A percentile compares a stretch with the other conserved stretches of the same genome.
phyloP scores from a whole-genome alignment of 768 basidiomycete genomes.

The Rhodosporidiobolus odoratus region DNA sequence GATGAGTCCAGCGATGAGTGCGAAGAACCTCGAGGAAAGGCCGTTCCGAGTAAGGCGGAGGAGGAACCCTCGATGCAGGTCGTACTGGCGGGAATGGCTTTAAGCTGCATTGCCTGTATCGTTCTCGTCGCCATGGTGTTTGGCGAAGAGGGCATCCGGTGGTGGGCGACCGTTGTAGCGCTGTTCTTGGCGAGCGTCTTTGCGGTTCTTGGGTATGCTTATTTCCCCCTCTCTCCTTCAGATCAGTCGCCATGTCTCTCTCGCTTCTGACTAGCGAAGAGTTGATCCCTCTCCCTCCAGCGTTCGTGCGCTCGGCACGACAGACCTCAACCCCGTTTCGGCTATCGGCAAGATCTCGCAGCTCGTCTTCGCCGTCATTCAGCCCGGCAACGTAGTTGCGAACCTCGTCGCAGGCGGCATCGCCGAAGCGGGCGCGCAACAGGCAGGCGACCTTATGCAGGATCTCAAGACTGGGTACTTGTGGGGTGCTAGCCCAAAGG shows the following conservation, averaged over 20 bases:
- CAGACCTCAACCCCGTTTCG: constrained; percentile 73
- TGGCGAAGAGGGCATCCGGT: constrained; percentile 82
- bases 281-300: constrained; percentile 48
- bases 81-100: constrained; percentile 61
- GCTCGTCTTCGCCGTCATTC: constrained; percentile 81
- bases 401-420: constrained; percentile 96
- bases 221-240: neutral
- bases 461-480: constrained; percentile 95
- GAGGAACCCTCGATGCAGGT: constrained; percentile 70
- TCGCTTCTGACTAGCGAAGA: too few species aligned
- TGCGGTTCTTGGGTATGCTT: constrained; percentile 73
- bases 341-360: constrained; percentile 94
- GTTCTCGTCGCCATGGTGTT: constrained; percentile 81
- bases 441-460: constrained; percentile 98
- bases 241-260: neutral
- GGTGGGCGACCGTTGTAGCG: constrained; percentile 87
- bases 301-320: constrained; percentile 90
- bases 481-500: constrained; percentile 81
- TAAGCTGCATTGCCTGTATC: constrained; percentile 65
- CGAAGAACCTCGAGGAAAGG: constrained; percentile 31
- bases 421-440: constrained; percentile 90
- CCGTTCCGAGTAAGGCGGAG: constrained; percentile 41
- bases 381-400: constrained; percentile 72
- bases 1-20: constrained; percentile 24
- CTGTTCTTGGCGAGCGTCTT: constrained; percentile 75